Evolutionary conservation across 2,329 filamentous ascomycete genomes (phyloP).

Genomic region (Coniochaeta ligniaria): DNA sequence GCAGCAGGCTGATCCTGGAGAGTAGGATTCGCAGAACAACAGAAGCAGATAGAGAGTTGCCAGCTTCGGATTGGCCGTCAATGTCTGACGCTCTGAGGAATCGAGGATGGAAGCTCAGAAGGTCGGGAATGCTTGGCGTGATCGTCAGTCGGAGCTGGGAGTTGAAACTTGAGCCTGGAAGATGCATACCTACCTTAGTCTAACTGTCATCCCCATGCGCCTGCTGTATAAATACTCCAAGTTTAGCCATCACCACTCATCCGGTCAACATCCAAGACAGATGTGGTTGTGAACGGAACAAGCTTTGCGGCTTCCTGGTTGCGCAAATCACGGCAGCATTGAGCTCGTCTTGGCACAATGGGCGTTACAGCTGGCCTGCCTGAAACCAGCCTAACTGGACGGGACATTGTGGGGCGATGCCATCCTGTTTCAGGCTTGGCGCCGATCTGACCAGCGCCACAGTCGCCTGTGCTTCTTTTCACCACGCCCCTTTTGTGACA

Average conservation of each 20-base stretch:
- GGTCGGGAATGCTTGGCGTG: conserved; percentile 8
- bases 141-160: conserved; percentile 7
- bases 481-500: not conserved
- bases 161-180: conserved; percentile 6
- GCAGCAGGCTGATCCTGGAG: not conserved
- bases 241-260: not conserved
- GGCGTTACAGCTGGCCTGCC: not conserved
- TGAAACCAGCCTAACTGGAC: not conserved
- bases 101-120: not conserved
- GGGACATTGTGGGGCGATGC: not conserved
- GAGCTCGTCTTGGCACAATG: not conserved
- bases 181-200: no score
- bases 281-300: not conserved
- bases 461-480: not conserved
- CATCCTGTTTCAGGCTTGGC: conserved; percentile 9
- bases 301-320: conserved; percentile 1
- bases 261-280: not conserved
- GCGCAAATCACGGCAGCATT: not conserved
- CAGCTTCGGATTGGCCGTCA: not conserved
- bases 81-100: not conserved
- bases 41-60: not conserved
- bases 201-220: not conserved
- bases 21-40: not conserved
- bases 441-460: conserved; percentile 1
- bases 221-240: not conserved